Conservation (phyloP, 345 rosid genomes). For the Acer negundo region DNA sequence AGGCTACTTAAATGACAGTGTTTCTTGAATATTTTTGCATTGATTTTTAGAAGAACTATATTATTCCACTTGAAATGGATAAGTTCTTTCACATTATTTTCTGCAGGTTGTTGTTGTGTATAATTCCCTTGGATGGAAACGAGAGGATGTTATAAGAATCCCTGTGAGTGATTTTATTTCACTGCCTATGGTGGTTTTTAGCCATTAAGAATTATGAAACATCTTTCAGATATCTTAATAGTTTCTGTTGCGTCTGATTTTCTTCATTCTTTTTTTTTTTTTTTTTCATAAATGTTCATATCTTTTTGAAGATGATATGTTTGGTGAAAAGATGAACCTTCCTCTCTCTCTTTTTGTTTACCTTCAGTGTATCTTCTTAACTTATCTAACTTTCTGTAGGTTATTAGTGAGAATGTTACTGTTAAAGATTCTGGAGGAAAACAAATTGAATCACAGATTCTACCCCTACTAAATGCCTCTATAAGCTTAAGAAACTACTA, state of each 20-base stretch:
- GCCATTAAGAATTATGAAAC: background rate
- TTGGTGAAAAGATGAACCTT: background rate
- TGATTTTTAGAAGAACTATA: slow-evolving; percentile 11
- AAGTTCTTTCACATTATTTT: slow-evolving; percentile 14
- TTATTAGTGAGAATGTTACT: slow-evolving; percentile 38
- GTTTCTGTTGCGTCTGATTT: slow-evolving; percentile 7
- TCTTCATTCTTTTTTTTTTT: too few species aligned
- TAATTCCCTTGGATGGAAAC: slow-evolving; percentile 69
- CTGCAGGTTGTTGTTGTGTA: slow-evolving; percentile 54
- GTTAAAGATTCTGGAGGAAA: slow-evolving; percentile 59
- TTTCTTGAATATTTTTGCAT: background rate
- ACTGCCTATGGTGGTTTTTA: background rate
- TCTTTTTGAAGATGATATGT: background rate
- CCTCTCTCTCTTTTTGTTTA: background rate
- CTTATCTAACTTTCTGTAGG: slow-evolving; percentile 39
- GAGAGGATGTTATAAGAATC: slow-evolving; percentile 56
- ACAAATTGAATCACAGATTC: slow-evolving; percentile 58
- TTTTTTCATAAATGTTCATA: background rate
- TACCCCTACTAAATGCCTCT: slow-evolving; percentile 48
- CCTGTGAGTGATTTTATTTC: slow-evolving; percentile 48
- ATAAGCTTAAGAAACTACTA: slow-evolving; percentile 41
- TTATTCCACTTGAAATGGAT: slow-evolving; percentile 1
- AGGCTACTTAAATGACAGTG: slow-evolving; percentile 4
- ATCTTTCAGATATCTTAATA: background rate
- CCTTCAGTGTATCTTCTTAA: background rate